phyloP scores from a whole-genome alignment of 2,329 filamentous ascomycete genomes.

The Diatrype stigma region DNA sequence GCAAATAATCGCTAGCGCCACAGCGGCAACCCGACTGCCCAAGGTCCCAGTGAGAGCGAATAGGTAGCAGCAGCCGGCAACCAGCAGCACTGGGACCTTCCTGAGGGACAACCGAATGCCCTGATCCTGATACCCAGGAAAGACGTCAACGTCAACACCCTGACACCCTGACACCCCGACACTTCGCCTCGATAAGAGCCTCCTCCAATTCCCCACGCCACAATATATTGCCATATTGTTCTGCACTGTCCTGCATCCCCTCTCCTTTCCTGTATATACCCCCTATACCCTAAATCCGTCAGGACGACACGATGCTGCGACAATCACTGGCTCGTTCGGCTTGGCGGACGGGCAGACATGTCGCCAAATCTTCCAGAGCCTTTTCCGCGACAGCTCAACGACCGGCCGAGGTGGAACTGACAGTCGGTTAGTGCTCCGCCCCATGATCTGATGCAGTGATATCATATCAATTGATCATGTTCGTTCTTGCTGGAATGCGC shows the following conservation, averaged over 20 bases:
- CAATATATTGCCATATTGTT: no score
- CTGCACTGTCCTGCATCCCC: constrained; percentile 14
- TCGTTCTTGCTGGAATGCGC: constrained; percentile 15
- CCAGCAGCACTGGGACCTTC: no score
- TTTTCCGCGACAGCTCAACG: constrained; percentile 78
- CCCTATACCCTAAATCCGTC: constrained; percentile 42
- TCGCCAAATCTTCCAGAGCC: constrained; percentile 62
- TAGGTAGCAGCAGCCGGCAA: background rate
- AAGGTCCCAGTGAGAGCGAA: background rate
- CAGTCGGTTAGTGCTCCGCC: constrained; percentile 64
- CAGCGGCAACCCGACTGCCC: background rate
- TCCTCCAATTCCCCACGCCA: constrained; percentile 20
- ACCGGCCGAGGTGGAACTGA: constrained; percentile 92
- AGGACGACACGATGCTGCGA: constrained; percentile 65
- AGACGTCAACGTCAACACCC: constrained; percentile 20
- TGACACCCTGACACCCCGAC: no score
- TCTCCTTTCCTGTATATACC: constrained; percentile 29
- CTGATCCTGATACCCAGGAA: no score
- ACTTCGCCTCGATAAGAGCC: no score
- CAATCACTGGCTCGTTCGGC: constrained; percentile 64
- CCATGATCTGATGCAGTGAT: background rate
- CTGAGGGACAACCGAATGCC: background rate
- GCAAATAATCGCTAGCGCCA: constrained; percentile 1
- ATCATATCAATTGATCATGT: background rate
- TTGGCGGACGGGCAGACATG: constrained; percentile 59